Evolutionary conservation across 2,329 filamentous ascomycete species (phyloP).

Genomic region (Incumbomyces lentus): DNA sequence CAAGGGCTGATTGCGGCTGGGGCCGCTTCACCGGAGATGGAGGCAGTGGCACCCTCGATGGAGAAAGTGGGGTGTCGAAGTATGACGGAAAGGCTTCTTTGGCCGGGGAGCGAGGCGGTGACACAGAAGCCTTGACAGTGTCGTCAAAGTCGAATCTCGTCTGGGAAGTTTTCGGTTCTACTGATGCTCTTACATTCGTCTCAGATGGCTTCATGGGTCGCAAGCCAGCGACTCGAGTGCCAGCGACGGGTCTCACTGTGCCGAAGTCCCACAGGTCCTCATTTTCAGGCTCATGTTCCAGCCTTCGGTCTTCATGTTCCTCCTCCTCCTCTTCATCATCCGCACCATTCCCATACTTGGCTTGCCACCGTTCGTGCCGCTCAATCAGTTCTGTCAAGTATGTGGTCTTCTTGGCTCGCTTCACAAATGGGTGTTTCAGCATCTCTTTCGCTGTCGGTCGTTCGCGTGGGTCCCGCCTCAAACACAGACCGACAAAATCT

Average conservation of each 20-base stretch:
- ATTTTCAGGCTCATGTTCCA: constrained; percentile 46
- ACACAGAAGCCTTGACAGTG: constrained; percentile 38
- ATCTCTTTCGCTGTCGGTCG: constrained; percentile 78
- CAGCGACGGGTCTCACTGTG: constrained; percentile 72
- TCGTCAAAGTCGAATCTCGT: constrained; percentile 26
- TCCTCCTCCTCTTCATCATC: constrained; percentile 56
- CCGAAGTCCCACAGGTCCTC: constrained; percentile 99
- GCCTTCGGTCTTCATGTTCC: constrained; percentile 21
- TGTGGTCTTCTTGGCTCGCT: constrained; percentile 86
- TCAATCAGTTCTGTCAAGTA: constrained; percentile 95
- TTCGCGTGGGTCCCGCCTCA: constrained; percentile 81
- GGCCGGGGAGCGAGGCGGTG: constrained; percentile 49
- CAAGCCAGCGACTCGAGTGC: constrained; percentile 53
- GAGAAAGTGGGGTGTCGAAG: constrained; percentile 35
- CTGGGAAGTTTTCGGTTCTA: constrained; percentile 37
- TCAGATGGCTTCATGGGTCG: constrained; percentile 70
- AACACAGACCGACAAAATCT: constrained; percentile 71
- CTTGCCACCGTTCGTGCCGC: constrained; percentile 75
- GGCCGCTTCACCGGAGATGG: constrained; percentile 49
- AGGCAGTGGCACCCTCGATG: constrained; percentile 52
- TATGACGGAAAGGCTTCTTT: constrained; percentile 33
- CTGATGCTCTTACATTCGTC: constrained; percentile 59
- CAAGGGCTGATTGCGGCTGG: constrained; percentile 36
- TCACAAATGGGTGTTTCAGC: constrained; percentile 80
- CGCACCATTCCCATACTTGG: constrained; percentile 62